Conservation (phyloP, 75 land plant species). For the Picea sitchensis region DNA sequence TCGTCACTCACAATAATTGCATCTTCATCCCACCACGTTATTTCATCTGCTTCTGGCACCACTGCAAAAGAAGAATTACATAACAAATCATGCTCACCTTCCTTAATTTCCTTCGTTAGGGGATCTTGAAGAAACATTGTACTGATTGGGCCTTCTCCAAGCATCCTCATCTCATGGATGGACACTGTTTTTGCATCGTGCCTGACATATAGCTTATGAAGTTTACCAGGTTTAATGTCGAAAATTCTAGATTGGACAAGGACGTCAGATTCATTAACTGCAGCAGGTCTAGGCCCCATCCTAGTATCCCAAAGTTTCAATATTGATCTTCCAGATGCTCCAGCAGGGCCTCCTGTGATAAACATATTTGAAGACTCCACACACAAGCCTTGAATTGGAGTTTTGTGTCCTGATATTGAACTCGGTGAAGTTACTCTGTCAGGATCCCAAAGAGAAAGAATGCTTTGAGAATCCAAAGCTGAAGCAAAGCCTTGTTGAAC, state of each 20-base stretch:
- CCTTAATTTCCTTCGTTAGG: neutral
- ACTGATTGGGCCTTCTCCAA: constrained; percentile 3
- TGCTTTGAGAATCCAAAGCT: neutral
- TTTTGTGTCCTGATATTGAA: neutral
- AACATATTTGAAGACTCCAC: neutral
- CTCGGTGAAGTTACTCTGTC: neutral
- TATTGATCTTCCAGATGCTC: constrained; percentile 1
- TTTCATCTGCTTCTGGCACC: neutral
- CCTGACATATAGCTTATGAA: constrained; percentile 1
- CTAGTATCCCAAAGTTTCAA: constrained; percentile 8
- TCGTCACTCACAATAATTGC: constrained; percentile 6
- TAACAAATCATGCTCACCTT: neutral
- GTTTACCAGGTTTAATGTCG: neutral
- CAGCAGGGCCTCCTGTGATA: constrained; percentile 4
- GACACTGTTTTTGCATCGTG: neutral
- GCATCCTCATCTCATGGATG: constrained; percentile 8
- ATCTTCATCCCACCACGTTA: constrained; percentile 8
- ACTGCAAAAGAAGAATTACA: neutral
- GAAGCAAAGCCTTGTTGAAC: constrained; percentile 4
- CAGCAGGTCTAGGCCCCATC: constrained; percentile 3
- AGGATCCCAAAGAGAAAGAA: constrained; percentile 10
- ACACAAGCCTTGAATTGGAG: constrained; percentile 4
- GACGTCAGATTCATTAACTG: neutral
- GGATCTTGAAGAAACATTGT: neutral
- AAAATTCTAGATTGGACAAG: neutral